Conservation (phyloP, 768 basidiomycete species). For the Cyclocybe cylindracea region DNA sequence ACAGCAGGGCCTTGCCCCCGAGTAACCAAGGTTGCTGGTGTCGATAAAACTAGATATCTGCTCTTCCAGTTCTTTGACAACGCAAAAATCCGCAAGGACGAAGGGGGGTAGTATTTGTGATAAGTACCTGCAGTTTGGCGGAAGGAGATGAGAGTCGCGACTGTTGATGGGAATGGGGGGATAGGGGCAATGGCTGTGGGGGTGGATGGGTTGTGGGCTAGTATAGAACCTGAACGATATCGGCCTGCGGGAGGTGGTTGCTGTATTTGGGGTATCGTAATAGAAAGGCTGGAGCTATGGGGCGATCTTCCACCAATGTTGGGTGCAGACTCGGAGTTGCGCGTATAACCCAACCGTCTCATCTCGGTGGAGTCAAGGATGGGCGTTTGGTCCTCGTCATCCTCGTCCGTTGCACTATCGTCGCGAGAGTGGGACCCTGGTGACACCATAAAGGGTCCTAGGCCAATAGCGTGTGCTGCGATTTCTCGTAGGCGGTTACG, state of each 20-base stretch:
- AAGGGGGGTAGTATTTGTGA: conserved; percentile 70
- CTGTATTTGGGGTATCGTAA: conserved; percentile 19
- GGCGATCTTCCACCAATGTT: conserved; percentile 25
- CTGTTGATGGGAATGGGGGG: conserved; percentile 66
- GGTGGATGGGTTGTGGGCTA: conserved; percentile 37
- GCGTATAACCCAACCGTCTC: conserved; percentile 12
- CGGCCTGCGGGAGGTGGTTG: conserved; percentile 24
- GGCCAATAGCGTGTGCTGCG: conserved; percentile 76
- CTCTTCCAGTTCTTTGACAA: conserved; percentile 74
- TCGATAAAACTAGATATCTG: conserved; percentile 61
- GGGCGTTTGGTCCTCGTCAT: conserved; percentile 32
- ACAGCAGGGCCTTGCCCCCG: conserved; percentile 37
- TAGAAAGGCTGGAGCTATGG: conserved; percentile 35
- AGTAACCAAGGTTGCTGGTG: conserved; percentile 40
- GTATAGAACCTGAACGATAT: conserved; percentile 39
- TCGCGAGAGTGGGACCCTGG: conserved; percentile 35
- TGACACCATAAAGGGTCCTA: conserved; percentile 54
- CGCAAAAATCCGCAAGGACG: conserved; percentile 71
- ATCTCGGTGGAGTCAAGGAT: conserved; percentile 16
- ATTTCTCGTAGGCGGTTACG: conserved; percentile 73
- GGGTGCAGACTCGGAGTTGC: conserved; percentile 20
- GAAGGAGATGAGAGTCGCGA: conserved; percentile 51
- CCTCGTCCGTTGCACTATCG: conserved; percentile 37
- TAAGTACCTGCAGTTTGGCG: conserved; percentile 52
- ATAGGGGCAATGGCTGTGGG: conserved; percentile 38